Base-by-base conservation (phyloP, 352 stramenopile genomes). In the Globisporangium orthogonon region DNA sequence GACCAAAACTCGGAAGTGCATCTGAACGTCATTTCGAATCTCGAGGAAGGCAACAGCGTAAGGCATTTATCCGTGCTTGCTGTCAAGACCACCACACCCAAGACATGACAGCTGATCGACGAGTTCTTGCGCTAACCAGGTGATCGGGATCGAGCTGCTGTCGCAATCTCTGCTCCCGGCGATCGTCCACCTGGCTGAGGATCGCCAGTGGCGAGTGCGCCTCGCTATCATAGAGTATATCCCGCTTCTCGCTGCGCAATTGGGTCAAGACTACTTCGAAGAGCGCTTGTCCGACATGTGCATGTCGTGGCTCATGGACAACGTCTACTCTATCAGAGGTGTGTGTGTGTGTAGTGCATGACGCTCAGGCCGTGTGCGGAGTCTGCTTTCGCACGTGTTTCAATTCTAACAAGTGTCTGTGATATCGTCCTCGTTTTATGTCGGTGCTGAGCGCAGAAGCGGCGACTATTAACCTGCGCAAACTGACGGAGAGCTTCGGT, bases 201-300 rank as follows among this genome's bases (percentile, higher is more conserved):
- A 99, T 78, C 81, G 86, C n/a, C 98, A 99, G 71, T 99, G 97
- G 97, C 84, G 96, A 60, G 97, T 99, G 63, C 89, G 97, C 41
- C 74, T 98, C 14, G 96, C 95, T 18, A 98, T 99, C 67, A 99
- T 99, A 74, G 86, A 99, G 69, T 97, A 98, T 73, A 98, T 98
- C 58, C 97, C 97, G 41, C 73, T 98, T 46, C 70, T 99, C 40
- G 97, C 95, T 4, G 88, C 92, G 58, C 94, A 99, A 58, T 76
- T 99, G 17, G 97, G 96, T 15, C 81, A 80, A 52, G 79, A 97
- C 18, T 98, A 99, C 76, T 99, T 99, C 59, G 92, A 97, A 61
- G 93, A 98, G 55, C 86, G 96, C 48, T 69, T 99, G n/a, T 74
- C 86, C 6, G 78, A 86, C 31, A 78, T 99, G 41, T 99, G 97